These are phyloP conservation scores for Hordeum vulgare DNA, from an alignment of 176 grass and related monocot species.

Conservation along the genomic window DNA sequence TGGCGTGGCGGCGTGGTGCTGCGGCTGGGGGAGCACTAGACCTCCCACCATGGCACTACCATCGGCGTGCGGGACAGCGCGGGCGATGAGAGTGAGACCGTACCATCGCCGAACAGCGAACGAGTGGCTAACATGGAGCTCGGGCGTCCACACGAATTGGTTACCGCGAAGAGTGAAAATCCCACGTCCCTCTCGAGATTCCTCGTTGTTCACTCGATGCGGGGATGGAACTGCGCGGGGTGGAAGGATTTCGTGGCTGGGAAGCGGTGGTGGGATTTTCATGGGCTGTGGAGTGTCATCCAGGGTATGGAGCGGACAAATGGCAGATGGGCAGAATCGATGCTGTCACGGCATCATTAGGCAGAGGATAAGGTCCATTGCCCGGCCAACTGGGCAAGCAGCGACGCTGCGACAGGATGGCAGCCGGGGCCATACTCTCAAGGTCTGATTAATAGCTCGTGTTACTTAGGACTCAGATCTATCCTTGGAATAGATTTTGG, in stretches of 20 bases:
- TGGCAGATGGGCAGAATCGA: background rate
- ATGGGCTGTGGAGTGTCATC: conserved; percentile 23
- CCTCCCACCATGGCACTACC: conserved; percentile 46
- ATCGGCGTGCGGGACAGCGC: background rate
- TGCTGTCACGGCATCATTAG: conserved; percentile 2
- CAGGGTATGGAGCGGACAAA: conserved; percentile 31
- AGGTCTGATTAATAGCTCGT: too few species aligned
- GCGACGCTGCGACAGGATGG: background rate
- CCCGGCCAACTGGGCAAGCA: background rate
- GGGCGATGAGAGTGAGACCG: background rate
- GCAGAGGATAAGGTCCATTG: conserved; percentile 22
- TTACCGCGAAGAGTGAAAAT: conserved; percentile 17
- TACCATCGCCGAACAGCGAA: background rate
- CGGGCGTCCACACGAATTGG: background rate
- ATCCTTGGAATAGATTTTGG: too few species aligned
- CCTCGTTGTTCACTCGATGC: background rate
- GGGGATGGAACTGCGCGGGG: background rate
- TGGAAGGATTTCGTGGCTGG: conserved; percentile 34
- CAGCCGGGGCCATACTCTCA: background rate
- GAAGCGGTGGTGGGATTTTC: conserved; percentile 35
- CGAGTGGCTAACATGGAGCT: conserved; percentile 18
- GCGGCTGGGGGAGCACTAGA: conserved; percentile 36
- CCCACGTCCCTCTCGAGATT: background rate
- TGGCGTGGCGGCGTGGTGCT: conserved; percentile 39
- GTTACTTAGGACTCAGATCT: too few species aligned